Evolutionary conservation across 1,284 basidiomycete genomes (phyloP), one percentile per base, ranked within the genome.

Genomic region (Naganishia cerealis): DNA sequence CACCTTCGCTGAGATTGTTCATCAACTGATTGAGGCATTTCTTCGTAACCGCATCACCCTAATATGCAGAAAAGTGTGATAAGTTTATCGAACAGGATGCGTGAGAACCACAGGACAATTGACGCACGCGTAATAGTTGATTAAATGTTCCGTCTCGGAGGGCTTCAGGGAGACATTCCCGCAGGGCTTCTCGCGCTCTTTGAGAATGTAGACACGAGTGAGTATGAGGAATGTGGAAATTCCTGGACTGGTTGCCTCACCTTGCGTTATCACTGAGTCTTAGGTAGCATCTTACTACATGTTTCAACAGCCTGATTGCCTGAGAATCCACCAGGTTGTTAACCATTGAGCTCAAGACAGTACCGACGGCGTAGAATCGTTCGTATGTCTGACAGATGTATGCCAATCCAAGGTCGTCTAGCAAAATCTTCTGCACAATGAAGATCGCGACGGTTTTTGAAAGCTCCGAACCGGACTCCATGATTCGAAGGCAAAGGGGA

Each of bases 351-450:
- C 91, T 92, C 69, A 99, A 85, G 36, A 99, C 96, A 3, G 95
- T 97, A 12, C 94, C 95, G 63, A 99, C 96, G 16, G 96, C 96
- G 79, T 98, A 99, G 83, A 99, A 99, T 57, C 96, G 87, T 80
- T 99, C 96, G 80, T 99, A 99, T 18, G 96, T 99, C 81, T 99
- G 95, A 77, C 95, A 99, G 77, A 99, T 99, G 81, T 99, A 99
- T 36, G 93, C 94, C 70, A 99, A 82, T 13, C 96, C 95, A 12
- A 95, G 94, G 81, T 99, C 96, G 79, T 99, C 96, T 65, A 99
- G 85, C 24, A 99, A 85, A 73, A 99, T 99, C 84, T 99, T 99
- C 81, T 99, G 96, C 2, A 99, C 96, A 76, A 99, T 99, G 81
- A 99, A 99, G 77, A 99, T 99, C 57, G 96, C 96, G 55, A 99